Evolutionary conservation across 164 flowering plant genomes (phyloP).

Genomic region (Liquidambar formosana): DNA sequence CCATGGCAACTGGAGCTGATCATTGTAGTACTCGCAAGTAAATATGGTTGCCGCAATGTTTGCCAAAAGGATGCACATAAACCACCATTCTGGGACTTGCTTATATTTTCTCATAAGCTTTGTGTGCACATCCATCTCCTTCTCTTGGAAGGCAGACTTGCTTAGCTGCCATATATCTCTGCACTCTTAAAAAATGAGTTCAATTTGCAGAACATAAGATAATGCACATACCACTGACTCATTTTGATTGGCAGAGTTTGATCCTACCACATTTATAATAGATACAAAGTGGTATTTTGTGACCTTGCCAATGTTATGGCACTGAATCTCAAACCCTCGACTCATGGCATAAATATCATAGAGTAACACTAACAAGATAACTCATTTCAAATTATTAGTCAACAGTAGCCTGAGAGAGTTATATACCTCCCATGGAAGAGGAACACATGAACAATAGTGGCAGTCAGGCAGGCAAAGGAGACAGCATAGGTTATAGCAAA

Average conservation of each 20-base stretch:
- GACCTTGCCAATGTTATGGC: too few relatives aligned
- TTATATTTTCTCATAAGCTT: conserved; percentile 71
- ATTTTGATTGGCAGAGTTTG: too few relatives aligned
- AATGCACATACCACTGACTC: too few relatives aligned
- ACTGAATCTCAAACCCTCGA: too few relatives aligned
- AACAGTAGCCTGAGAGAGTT: background rate
- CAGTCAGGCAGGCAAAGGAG: conserved; percentile 22
- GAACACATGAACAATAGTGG: conserved; percentile 24
- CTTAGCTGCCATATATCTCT: conserved; percentile 74
- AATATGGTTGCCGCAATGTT: conserved; percentile 59
- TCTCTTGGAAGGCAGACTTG: conserved; percentile 55
- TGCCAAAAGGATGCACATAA: conserved; percentile 47
- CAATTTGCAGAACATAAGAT: background rate
- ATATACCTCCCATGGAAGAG: conserved; percentile 18
- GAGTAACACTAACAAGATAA: too few relatives aligned
- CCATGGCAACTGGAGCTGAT: conserved; percentile 83
- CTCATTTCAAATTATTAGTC: too few relatives aligned
- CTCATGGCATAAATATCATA: too few relatives aligned
- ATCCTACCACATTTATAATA: too few relatives aligned
- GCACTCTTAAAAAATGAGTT: conserved; percentile 9
- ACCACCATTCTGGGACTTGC: conserved; percentile 89
- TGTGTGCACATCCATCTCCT: conserved; percentile 69
- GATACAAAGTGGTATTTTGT: too few relatives aligned
- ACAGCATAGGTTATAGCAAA: conserved; percentile 19
- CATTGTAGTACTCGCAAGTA: conserved; percentile 62